phyloP scores from a whole-genome alignment of 805 yeast genomes.

The Tetrapisispora iriomotensis region DNA sequence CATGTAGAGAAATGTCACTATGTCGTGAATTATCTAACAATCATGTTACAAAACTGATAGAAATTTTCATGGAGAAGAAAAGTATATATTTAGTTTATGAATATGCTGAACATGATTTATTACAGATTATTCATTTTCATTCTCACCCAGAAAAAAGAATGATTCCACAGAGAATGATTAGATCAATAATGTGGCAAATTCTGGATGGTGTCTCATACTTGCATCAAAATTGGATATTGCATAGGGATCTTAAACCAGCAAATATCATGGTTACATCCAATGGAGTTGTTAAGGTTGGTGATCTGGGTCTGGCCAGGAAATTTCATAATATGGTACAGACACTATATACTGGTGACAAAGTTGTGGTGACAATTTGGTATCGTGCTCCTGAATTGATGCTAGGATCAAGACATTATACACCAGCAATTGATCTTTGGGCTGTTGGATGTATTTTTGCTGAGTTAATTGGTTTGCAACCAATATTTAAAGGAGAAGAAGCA shows the following conservation, averaged over 20 bases:
- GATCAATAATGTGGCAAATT: slow-evolving; percentile 86
- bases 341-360: slow-evolving; percentile 85
- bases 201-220: slow-evolving; percentile 82
- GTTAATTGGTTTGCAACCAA: slow-evolving; percentile 75
- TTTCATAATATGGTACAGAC: slow-evolving; percentile 82
- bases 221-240: slow-evolving; percentile 94
- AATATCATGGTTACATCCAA: slow-evolving; percentile 88
- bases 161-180: slow-evolving; percentile 69
- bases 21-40: slow-evolving; percentile 78
- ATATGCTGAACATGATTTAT: slow-evolving; percentile 88
- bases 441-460: slow-evolving; percentile 94
- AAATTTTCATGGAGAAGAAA: slow-evolving; percentile 78
- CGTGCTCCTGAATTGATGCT: slow-evolving; percentile 83
- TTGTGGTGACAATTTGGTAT: slow-evolving; percentile 95
- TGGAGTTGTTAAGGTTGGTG: slow-evolving; percentile 94
- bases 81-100: slow-evolving; percentile 92
- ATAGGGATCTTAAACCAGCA: slow-evolving; percentile 94
- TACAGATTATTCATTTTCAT: slow-evolving; percentile 90
- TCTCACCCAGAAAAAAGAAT: slow-evolving; percentile 77
- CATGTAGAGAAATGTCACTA: slow-evolving; percentile 90
- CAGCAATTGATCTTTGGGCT: slow-evolving; percentile 92
- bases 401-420: slow-evolving; percentile 90
- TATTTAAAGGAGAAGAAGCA: slow-evolving; percentile 96
- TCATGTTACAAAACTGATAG: slow-evolving; percentile 71
- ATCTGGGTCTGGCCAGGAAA: slow-evolving; percentile 81